Conservation (phyloP, 2,329 filamentous ascomycete species). For the Dactylellina haptotyla region DNA sequence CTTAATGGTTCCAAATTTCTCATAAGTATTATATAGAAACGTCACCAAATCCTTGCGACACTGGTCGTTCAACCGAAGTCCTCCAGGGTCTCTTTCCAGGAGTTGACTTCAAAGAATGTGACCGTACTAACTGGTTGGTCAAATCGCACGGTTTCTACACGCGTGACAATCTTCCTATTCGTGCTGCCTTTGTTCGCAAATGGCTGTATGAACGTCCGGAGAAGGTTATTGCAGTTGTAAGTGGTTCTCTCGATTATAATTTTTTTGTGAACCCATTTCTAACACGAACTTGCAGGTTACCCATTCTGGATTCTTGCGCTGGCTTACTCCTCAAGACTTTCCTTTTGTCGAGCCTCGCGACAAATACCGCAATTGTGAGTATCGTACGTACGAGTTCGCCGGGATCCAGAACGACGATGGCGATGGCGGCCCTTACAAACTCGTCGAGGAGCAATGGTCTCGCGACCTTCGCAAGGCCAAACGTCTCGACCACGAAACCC, state of each 20-base stretch:
- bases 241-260: not conserved
- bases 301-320: slow-evolving; percentile 46
- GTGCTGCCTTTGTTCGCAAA: slow-evolving; percentile 41
- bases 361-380: slow-evolving; percentile 48
- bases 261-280: not conserved
- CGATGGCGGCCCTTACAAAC: slow-evolving; percentile 34
- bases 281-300: slow-evolving; percentile 26
- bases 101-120: slow-evolving; percentile 39
- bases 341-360: slow-evolving; percentile 43
- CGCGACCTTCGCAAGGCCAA: slow-evolving; percentile 22
- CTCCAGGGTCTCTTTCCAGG: slow-evolving; percentile 15
- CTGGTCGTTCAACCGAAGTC: slow-evolving; percentile 23
- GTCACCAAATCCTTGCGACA: slow-evolving; percentile 43
- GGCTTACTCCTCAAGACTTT: slow-evolving; percentile 47
- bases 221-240: slow-evolving; percentile 49
- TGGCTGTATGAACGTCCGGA: slow-evolving; percentile 44
- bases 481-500: not conserved
- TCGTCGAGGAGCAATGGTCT: slow-evolving; percentile 51
- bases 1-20: not conserved
- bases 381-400: slow-evolving; percentile 36
- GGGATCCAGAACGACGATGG: slow-evolving; percentile 25
- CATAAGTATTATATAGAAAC: slow-evolving; percentile 20
- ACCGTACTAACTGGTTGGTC: slow-evolving; percentile 37
- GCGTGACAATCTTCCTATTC: slow-evolving; percentile 34
- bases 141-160: slow-evolving; percentile 50